Evolutionary conservation across 1,139 yeast genomes (phyloP).

Genomic region (Candida sp.): DNA sequence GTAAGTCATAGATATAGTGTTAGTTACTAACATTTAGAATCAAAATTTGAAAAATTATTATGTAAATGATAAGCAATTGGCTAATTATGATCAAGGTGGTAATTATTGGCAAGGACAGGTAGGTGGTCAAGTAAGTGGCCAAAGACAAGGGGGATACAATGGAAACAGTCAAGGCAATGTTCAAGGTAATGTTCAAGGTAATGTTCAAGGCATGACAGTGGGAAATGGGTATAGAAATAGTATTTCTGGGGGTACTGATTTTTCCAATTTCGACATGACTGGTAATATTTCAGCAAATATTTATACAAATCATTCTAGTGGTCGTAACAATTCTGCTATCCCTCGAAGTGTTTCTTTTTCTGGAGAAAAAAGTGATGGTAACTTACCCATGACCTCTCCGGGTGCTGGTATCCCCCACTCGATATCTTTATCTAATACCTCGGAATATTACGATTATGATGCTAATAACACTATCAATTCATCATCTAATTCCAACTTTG

Average conservation of each 20-base stretch:
- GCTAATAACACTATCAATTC: not conserved
- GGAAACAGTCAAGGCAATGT: not conserved
- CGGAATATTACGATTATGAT: not conserved
- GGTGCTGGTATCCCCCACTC: not conserved
- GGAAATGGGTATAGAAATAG: not conserved
- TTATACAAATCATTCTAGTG: not conserved
- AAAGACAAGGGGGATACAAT: not conserved
- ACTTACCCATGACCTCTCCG: not conserved
- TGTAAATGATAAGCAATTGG: not conserved
- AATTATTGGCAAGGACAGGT: not conserved
- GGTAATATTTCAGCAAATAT: not conserved
- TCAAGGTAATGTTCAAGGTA: not conserved
- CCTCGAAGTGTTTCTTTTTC: not conserved
- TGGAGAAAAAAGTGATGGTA: not conserved
- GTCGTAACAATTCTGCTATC: not conserved
- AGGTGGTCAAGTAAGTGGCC: not conserved
- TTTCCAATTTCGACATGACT: not conserved
- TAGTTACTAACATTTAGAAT: not conserved
- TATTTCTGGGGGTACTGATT: not conserved
- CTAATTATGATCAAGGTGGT: not conserved
- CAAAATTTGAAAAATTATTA: not conserved
- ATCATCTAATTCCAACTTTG: not conserved
- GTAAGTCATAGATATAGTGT: not conserved
- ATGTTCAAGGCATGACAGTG: not conserved
- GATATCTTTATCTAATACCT: not conserved